Conservation (phyloP, 495 filamentous ascomycete species). For the Xylaria palmicola region DNA sequence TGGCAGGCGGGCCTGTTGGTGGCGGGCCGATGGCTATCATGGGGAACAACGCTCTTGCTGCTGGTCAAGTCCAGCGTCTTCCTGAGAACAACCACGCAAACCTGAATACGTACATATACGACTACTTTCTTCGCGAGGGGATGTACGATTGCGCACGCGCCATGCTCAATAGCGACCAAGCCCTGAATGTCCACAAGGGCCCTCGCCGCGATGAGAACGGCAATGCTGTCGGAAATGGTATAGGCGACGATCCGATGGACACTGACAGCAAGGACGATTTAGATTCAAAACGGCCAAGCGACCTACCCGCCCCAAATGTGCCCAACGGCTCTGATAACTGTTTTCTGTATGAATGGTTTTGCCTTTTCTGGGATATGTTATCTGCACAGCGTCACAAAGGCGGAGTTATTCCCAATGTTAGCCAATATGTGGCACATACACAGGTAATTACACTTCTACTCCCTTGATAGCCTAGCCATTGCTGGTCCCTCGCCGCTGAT, state of each 20-base stretch:
- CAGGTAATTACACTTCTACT: constrained; percentile 58
- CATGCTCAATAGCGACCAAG: constrained; percentile 61
- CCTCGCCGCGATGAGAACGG: constrained; percentile 63
- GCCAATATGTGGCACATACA: constrained; percentile 73
- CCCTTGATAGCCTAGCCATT: not conserved
- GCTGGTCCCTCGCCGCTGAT: constrained; percentile 20
- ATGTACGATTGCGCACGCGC: constrained; percentile 78
- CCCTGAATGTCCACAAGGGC: constrained; percentile 54
- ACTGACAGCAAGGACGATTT: constrained; percentile 74
- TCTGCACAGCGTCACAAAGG: constrained; percentile 67
- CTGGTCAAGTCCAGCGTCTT: constrained; percentile 37
- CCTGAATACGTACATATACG: constrained; percentile 96
- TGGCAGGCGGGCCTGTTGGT: constrained; percentile 59
- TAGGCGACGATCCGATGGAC: constrained; percentile 80
- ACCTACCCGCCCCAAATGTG: constrained; percentile 73
- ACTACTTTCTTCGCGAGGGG: constrained; percentile 83
- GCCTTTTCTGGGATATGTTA: constrained; percentile 94
- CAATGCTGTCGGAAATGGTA: constrained; percentile 61
- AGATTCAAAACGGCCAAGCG: constrained; percentile 69
- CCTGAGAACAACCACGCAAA: constrained; percentile 42
- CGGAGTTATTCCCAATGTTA: constrained; percentile 50
- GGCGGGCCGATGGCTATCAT: constrained; percentile 68
- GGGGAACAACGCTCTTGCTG: constrained; percentile 57
- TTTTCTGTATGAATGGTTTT: constrained; percentile 94
- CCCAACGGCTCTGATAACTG: constrained; percentile 63